Evolutionary conservation across 2,329 filamentous ascomycete genomes (phyloP), one percentile per base, ranked within the genome.

Genomic region (Fusarium proliferatum): DNA sequence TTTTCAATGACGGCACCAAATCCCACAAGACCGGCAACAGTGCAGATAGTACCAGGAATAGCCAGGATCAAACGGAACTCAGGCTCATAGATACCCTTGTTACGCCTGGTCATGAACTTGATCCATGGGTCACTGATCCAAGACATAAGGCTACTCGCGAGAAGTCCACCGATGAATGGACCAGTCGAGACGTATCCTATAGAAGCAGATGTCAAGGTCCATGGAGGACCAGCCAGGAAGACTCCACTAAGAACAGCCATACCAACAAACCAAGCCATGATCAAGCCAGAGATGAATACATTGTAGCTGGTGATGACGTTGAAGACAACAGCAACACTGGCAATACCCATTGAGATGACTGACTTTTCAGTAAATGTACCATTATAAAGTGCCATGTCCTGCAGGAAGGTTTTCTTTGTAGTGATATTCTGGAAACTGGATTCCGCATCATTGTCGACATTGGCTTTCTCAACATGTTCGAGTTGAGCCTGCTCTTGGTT

Each of bases 181-280:
- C 45, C 67, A 23, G 30, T 30, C 12, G 65, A 68, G 21, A 60
- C 41, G 26, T 68, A 68, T 8, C 65, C 65, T 13, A 68, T 43
- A 33, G 65, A 30, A 5, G 65, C 65, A 16, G 65, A 36, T n/a
- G 59, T 49, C 26, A 68, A 64, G 53, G 12, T 23, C 60, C 60
- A 68, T 4, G 65, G 65, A 13, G 65, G 65, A 16, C 41, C 60
- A 8, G 65, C 65, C 38, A 68, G 64, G 43, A 68, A 64, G 34
- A 68, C 61, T 23, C 65, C 65, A 15, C 60, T 41, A 23, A 68
- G 60, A 49, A 68, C 53, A 13, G 65, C 59, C 60, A 58, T 58
- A 38, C 62, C 67, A 21, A 69, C 63, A 42, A 49, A 66, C 41
- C 63, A 69, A 7, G 67, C 52, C 34, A 66, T 62, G 36, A 66